Evolutionary conservation across 1,284 basidiomycete species (phyloP).

Genomic region (Coniferiporia weirii): DNA sequence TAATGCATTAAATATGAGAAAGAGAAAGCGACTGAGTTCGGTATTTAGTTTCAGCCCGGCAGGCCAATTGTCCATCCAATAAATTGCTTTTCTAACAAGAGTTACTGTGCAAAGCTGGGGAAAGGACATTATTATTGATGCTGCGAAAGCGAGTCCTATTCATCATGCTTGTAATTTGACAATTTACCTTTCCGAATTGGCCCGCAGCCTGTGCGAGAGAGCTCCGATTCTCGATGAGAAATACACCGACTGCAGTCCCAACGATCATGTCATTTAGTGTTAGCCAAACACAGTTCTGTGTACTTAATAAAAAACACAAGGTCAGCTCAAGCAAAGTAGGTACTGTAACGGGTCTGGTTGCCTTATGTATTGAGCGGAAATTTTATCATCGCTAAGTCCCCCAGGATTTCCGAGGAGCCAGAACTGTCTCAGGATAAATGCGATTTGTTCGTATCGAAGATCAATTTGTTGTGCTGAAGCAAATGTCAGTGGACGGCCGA

Average conservation of each 20-base stretch:
- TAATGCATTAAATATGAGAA: conserved; percentile 59
- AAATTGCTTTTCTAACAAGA: conserved; percentile 49
- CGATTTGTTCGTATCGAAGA: conserved; percentile 30
- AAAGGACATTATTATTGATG: conserved; percentile 14
- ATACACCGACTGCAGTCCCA: conserved; percentile 65
- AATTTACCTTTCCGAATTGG: conserved; percentile 38
- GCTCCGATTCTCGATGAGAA: conserved; percentile 57
- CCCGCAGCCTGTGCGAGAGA: conserved; percentile 36
- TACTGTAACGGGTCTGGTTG: conserved; percentile 10
- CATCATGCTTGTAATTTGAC: conserved; percentile 5
- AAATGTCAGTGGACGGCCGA: not conserved
- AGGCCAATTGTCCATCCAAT: conserved; percentile 94
- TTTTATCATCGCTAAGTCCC: conserved; percentile 17
- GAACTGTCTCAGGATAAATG: conserved; percentile 31
- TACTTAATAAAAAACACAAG: conserved; percentile 40
- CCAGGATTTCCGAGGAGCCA: conserved; percentile 20
- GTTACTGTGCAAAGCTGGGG: conserved; percentile 41
- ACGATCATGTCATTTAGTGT: conserved; percentile 87
- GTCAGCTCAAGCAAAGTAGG: not conserved
- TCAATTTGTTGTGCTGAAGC: conserved; percentile 31
- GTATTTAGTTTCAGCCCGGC: conserved; percentile 95
- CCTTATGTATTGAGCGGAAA: conserved; percentile 34
- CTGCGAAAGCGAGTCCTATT: not conserved
- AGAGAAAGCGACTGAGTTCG: conserved; percentile 82
- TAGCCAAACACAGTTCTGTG: conserved; percentile 90